These are phyloP conservation scores for Penicillium nordicum DNA, from an alignment of 2,329 filamentous ascomycete species.

Conservation along the genomic window DNA sequence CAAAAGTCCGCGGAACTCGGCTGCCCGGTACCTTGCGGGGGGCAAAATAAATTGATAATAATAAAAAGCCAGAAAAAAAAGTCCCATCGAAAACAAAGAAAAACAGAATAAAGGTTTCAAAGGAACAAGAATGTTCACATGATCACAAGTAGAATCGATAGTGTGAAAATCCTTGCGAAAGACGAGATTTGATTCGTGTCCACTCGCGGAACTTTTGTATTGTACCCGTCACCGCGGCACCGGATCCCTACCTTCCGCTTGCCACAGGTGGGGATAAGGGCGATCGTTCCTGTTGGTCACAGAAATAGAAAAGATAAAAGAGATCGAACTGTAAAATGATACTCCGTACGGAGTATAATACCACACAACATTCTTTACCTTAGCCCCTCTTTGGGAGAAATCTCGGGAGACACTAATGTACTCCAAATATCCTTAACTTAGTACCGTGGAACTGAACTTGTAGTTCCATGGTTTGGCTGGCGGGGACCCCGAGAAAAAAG, in stretches of 20 bases:
- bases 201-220: constrained; percentile 14
- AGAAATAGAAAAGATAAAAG: neutral
- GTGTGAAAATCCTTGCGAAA: constrained; percentile 19
- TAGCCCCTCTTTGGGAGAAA: neutral
- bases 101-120: neutral
- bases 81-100: neutral
- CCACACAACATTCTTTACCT: neutral
- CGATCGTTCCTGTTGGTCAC: constrained; percentile 21
- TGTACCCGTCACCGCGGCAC: constrained; percentile 39
- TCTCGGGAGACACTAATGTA: neutral
- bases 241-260: constrained; percentile 33
- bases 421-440: constrained; percentile 9
- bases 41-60: neutral
- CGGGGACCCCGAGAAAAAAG: neutral
- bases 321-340: neutral
- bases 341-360: neutral
- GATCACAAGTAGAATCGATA: constrained; percentile 21
- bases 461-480: constrained; percentile 11
- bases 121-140: constrained; percentile 17
- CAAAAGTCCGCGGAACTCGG: constrained; percentile 1
- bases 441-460: constrained; percentile 11
- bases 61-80: neutral
- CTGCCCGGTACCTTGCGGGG: constrained; percentile 1
- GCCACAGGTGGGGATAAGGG: constrained; percentile 18
- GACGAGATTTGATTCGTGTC: constrained; percentile 8